Evolutionary conservation across 805 yeast genomes (phyloP).

Genomic region (Kluyveromyces dobzhanskii): DNA sequence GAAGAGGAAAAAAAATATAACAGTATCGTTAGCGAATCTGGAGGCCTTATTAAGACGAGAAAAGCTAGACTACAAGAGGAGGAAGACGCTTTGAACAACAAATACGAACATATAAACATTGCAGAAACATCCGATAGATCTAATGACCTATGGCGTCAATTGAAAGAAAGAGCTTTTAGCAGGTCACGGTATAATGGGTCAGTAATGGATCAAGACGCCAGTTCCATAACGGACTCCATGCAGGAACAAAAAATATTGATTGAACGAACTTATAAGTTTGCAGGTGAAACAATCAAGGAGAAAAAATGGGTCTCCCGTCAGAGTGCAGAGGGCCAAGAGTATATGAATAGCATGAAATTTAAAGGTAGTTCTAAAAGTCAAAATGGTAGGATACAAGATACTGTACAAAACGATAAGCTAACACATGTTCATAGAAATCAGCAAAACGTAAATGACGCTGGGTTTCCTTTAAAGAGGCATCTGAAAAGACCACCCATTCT

Average conservation of each 20-base stretch:
- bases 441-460: conserved; percentile 13
- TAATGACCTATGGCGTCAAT: conserved; percentile 45
- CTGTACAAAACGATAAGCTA: conserved; percentile 3
- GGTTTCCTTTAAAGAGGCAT: conserved; percentile 41
- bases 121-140: conserved; percentile 34
- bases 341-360: conserved; percentile 46
- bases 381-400: conserved; percentile 7
- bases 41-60: conserved; percentile 67
- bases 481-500: conserved; percentile 67
- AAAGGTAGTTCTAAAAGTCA: conserved; percentile 14
- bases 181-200: conserved; percentile 22
- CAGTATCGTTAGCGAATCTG: conserved; percentile 44
- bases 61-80: conserved; percentile 46
- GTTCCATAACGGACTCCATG: conserved; percentile 1
- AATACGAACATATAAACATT: conserved; percentile 23
- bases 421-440: neutral
- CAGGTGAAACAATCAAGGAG: conserved; percentile 75
- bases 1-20: conserved; percentile 34
- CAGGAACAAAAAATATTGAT: conserved; percentile 54
- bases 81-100: conserved; percentile 18
- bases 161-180: conserved; percentile 32
- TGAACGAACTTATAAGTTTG: conserved; percentile 74
- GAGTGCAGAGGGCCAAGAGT: conserved; percentile 85
- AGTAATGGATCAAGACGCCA: conserved; percentile 15
- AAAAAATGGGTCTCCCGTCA: conserved; percentile 66